These are phyloP conservation scores for Sphagnum magellanicum DNA, from an alignment of 228 moss, liverwort and hornwort genomes.

Conservation along the genomic window DNA sequence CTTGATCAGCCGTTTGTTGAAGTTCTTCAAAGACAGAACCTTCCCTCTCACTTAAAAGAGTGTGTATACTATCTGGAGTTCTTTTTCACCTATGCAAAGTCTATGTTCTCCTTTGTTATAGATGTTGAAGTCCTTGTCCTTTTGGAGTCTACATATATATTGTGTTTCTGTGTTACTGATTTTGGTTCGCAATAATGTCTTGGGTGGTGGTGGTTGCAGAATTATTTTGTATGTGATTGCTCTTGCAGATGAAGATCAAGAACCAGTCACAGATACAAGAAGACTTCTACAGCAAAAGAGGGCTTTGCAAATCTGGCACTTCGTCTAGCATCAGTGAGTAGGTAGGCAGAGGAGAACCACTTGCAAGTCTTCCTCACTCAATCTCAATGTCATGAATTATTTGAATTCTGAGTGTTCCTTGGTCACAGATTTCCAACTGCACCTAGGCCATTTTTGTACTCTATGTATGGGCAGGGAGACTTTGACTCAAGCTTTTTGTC, in stretches of 20 bases:
- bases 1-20: slow-evolving; percentile 77
- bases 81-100: not conserved
- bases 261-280: slow-evolving; percentile 24
- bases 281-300: slow-evolving; percentile 49
- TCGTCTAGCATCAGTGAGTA: slow-evolving; percentile 70
- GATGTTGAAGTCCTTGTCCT: too few relatives aligned
- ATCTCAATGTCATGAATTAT: too few relatives aligned
- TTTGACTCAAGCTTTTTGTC: slow-evolving; percentile 92
- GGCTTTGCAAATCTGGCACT: slow-evolving; percentile 70
- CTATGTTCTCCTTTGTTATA: not conserved
- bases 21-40: slow-evolving; percentile 65
- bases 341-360: slow-evolving; percentile 23
- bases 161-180: too few relatives aligned
- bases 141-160: too few relatives aligned
- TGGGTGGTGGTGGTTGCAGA: slow-evolving; percentile 18
- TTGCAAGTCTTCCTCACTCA: too few relatives aligned
- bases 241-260: slow-evolving; percentile 83
- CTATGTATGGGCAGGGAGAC: slow-evolving; percentile 97
- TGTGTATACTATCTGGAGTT: slow-evolving; percentile 14
- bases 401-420: not conserved
- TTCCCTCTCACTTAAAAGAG: slow-evolving; percentile 82
- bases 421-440: slow-evolving; percentile 68
- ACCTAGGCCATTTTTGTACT: slow-evolving; percentile 84
- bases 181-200: too few relatives aligned
- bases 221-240: slow-evolving; percentile 91